Base-by-base conservation (phyloP, 2,329 filamentous ascomycete genomes). In the Fusarium globosum region DNA sequence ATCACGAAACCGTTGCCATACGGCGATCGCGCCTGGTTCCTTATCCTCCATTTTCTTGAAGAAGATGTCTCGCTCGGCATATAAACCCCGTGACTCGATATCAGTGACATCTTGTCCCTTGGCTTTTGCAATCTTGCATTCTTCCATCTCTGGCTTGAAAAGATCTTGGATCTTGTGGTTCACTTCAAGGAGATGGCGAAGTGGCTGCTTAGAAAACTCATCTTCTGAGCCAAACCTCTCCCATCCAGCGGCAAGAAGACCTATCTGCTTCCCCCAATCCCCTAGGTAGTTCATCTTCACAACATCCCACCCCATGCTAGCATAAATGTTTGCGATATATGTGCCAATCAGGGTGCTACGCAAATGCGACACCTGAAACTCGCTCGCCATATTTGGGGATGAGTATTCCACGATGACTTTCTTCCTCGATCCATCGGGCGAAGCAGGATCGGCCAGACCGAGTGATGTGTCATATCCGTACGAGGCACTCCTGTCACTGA, bases 251-350 rank as follows among this genome's bases (percentile, higher is more conserved):
- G 90, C 90, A 35, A 94, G 83, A 1, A 94, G 85, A 42, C 86
- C 86, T 23, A 86, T 91, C 75, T 92, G 90, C 81, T 92, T 92
- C 4, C 92, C 92, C 92, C 92, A 94, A 76, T 94, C 92, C 10
- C 92, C 92, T 0, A 94, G 84, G 76, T 93, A 94, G 80, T 94
- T 94, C 84, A 93, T 88, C 33, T 89, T 86, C 35, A 89, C 81
- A 3, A 93, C 90, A 12, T 93, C 87, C 90, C 90, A 93, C 10
- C 91, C 92, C 68, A 90, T 90, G 15, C 83, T 85, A 72, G 90
- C 83, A 75, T 93, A 90, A 7, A 93, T 80, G 73, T 93, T 93
- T 6, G 90, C 84, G 33, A 94, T 81, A 78, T 92, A 93, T 4
- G 89, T 87, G 38, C 92, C 92, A 49, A 94, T 90, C 64, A 94